Percentiles rank a stretch among this genome's conserved stretches.
Evolutionary conservation across 2,329 filamentous ascomycete species (phyloP).

Genomic region (Diaporthe velutina): DNA sequence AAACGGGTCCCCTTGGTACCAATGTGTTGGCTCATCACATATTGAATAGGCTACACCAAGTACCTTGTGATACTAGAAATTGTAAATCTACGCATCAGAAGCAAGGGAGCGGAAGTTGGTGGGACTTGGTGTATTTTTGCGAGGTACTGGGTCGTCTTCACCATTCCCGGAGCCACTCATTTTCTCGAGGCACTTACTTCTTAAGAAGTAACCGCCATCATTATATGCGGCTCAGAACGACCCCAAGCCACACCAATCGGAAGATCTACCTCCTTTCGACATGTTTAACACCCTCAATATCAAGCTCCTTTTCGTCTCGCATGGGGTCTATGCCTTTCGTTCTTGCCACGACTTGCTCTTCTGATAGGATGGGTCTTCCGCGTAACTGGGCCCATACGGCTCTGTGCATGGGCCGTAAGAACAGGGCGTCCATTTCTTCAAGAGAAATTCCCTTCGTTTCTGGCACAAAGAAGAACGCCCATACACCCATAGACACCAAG

Average conservation of each 20-base stretch:
- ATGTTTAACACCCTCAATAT: background rate
- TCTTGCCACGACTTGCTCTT: slow-evolving; percentile 14
- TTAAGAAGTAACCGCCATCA: background rate
- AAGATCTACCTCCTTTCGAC: slow-evolving; percentile 7
- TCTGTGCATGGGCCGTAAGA: slow-evolving; percentile 35
- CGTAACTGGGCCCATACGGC: slow-evolving; percentile 12
- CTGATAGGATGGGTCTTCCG: background rate
- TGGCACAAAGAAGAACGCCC: slow-evolving; percentile 70
- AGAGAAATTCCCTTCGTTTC: slow-evolving; percentile 69
- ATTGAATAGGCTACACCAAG: background rate
- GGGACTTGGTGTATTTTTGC: background rate
- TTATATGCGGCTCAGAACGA: background rate
- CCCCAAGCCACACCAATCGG: slow-evolving; percentile 1
- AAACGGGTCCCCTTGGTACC: no score
- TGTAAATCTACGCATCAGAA: background rate
- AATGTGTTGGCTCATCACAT: background rate
- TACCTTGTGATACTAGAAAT: background rate
- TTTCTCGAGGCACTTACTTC: background rate
- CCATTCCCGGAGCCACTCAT: background rate
- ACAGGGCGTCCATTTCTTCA: slow-evolving; percentile 47
- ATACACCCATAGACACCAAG: slow-evolving; percentile 3
- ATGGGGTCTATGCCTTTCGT: slow-evolving; percentile 10
- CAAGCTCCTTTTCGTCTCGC: slow-evolving; percentile 14
- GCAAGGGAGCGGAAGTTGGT: background rate
- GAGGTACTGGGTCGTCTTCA: background rate